phyloP scores from a whole-genome alignment of 2,329 filamentous ascomycete genomes.

The Penicillium sp. region DNA sequence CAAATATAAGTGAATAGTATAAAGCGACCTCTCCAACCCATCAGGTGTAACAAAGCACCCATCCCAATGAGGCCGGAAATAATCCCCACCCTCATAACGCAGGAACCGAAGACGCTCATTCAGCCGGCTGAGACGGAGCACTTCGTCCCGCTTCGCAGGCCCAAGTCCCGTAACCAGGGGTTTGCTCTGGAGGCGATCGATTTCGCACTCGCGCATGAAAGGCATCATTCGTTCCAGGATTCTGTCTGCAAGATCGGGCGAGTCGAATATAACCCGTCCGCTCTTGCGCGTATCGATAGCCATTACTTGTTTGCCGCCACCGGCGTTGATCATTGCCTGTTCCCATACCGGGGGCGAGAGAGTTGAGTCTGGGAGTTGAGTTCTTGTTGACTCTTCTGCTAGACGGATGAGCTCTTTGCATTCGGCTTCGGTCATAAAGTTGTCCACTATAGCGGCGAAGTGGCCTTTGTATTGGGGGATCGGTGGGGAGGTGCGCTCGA shows the following conservation, averaged over 20 bases:
- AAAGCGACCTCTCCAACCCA: slow-evolving; percentile 50
- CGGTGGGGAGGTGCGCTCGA: slow-evolving; percentile 41
- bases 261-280: slow-evolving; percentile 75
- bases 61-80: slow-evolving; percentile 71
- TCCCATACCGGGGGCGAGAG: slow-evolving; percentile 54
- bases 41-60: slow-evolving; percentile 60
- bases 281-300: slow-evolving; percentile 62
- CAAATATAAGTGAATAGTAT: slow-evolving; percentile 57
- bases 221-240: slow-evolving; percentile 59
- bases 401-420: slow-evolving; percentile 57
- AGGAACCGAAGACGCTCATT: slow-evolving; percentile 76
- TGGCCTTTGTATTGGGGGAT: slow-evolving; percentile 54
- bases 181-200: slow-evolving; percentile 39
- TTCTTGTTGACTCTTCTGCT: slow-evolving; percentile 45
- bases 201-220: slow-evolving; percentile 49
- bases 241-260: slow-evolving; percentile 58
- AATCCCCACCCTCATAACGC: slow-evolving; percentile 68
- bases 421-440: slow-evolving; percentile 62
- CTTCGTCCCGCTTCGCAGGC: slow-evolving; percentile 43
- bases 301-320: slow-evolving; percentile 59
- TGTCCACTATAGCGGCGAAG: slow-evolving; percentile 64
- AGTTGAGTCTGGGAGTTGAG: slow-evolving; percentile 8
- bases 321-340: slow-evolving; percentile 67
- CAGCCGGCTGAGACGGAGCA: slow-evolving; percentile 44
- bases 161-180: slow-evolving; percentile 48